Evolutionary conservation across 768 basidiomycete species (phyloP), one percentile per base, ranked within the genome.

Genomic region (Clavaria fumosa): DNA sequence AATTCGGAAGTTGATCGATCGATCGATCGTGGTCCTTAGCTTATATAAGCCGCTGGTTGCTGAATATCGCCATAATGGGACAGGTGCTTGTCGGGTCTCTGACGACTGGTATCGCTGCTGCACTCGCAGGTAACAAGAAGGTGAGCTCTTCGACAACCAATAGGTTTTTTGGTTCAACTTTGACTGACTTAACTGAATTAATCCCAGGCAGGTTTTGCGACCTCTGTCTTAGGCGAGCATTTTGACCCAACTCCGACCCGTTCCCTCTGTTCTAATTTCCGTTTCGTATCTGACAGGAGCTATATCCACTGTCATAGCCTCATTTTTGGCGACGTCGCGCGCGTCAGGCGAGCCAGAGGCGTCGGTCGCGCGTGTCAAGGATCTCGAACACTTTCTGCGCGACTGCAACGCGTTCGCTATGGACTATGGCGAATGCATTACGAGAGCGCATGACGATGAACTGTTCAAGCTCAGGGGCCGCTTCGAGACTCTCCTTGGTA

Each of bases 281-380:
- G 23, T 36, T 40, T 24, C 22, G 46, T 30, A 21, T 35, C 15
- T 17, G 11, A 7, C 17, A 72, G 76, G 81, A 22, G 79, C 72
- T n/a, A 40, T 77, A 7, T 54, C 78, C 3, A 84, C 80, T 0
- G 15, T 82, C 14, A 66, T 75, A 10, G 78, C 80, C 12, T 75
- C 78, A 2, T 83, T 77, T 52, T 62, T 84, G 18, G 81, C 80
- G 3, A 70, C 74, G 9, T 64, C 69, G 18, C 70, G 78, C 19
- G 77, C 78, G 7, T 72, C 77, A 0, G 69, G 69, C 24, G 80
- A 83, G 45, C 81, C 81, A 2, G 76, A 82, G 43, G 36, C 65
- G n/a, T 78, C 76, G 0, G 59, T 63, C 21, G 50, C 58, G 3
- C 67, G 70, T 7, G 61, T 61, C 3, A 72, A 74, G 43, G 74